Base-by-base conservation (phyloP, 2,329 filamentous ascomycete genomes). In the Catunica adiposa region DNA sequence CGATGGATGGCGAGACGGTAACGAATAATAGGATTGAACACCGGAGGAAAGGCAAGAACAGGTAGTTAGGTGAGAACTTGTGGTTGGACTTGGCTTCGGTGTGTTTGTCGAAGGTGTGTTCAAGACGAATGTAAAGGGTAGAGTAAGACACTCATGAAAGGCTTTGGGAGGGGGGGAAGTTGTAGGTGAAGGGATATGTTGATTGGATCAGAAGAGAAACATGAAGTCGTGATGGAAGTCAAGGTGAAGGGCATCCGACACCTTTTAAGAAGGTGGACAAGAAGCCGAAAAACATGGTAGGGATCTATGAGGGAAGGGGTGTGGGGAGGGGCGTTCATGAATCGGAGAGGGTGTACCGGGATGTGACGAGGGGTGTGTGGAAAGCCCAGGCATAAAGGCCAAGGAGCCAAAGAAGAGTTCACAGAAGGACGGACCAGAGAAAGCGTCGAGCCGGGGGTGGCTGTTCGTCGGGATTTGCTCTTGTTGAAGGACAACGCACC, bases 11-110 rank as follows among this genome's bases (percentile, higher is more conserved):
- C 3, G 23, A 54, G 34, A 17, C 48, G 48, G 48, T 54, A 44
- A 42, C 37, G 37, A 54, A 54, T 20, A 48, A 48, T 15, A 54
- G 31, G 42, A 54, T 48, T 44, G 23, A 57, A 47, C 48, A 42
- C 22, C 34, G 23, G 44, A 48, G 31, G 31, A 37, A 34, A 31
- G 40, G 14, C 25, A 54, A 46, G 38, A 54, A 54, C 25, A 54
- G n/a, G 38, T 54, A 54, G 29, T 47, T 48, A 31, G 23, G 40
- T 47, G 11, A 42, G n/a, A 34, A 42, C 20, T 23, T 44, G 51
- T 25, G 14, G 51, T 40, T 17, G 34, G 51, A 26, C 38, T 53
- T 53, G 34, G 51, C 34, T 53, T 40, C 51, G 51, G 31, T 53
- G 34, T 34, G 37, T 22, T 42, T 53, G 34, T 26, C 51, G 37